Conservation (phyloP, 345 rosid species). For the Hirschfeldia incana region DNA sequence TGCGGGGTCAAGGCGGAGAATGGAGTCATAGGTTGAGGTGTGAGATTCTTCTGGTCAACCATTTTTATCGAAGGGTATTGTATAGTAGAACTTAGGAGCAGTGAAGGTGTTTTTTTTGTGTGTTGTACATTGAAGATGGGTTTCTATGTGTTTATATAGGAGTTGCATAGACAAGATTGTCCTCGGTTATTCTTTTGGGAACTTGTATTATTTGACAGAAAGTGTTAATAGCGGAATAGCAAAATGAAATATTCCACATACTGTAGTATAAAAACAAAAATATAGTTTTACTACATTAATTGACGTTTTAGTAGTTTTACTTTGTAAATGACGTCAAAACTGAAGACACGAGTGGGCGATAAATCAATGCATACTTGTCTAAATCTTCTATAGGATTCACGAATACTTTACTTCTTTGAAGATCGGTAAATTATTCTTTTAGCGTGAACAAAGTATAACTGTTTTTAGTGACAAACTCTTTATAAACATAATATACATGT, state of each 20-base stretch:
- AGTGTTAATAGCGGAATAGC: background rate
- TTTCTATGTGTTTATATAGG: conserved; percentile 17
- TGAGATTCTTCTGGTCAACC: conserved; percentile 8
- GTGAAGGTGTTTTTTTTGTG: background rate
- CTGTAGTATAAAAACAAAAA: background rate
- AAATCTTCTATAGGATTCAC: background rate
- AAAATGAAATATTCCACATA: background rate
- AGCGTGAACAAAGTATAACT: background rate
- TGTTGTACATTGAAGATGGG: conserved; percentile 1
- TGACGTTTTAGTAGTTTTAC: background rate
- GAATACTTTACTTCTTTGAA: background rate
- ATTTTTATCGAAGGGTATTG: conserved; percentile 8
- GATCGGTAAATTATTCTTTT: background rate
- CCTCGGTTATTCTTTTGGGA: background rate
- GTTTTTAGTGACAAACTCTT: background rate
- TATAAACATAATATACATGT: background rate
- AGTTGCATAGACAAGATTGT: conserved; percentile 1
- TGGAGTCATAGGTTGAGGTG: conserved; percentile 11
- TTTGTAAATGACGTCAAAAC: background rate
- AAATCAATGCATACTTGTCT: background rate
- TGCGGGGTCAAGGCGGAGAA: conserved; percentile 26
- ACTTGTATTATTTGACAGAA: background rate
- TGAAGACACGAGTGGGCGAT: background rate
- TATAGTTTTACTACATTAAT: background rate
- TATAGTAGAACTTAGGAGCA: background rate